phyloP scores from a whole-genome alignment of 2,329 filamentous ascomycete species.

The Paramyrothecium sp. region DNA sequence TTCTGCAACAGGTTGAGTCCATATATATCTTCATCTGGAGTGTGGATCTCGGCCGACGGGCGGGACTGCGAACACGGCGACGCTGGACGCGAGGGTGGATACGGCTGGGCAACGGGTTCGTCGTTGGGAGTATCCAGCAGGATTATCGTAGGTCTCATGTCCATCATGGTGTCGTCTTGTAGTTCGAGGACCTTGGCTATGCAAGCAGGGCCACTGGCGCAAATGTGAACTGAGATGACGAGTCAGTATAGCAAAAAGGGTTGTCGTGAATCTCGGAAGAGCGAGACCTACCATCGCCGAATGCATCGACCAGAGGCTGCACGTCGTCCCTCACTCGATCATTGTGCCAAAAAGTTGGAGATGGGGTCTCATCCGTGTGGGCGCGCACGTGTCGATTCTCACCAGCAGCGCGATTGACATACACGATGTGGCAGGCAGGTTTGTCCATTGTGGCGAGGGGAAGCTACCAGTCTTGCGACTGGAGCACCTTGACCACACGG shows the following conservation, averaged over 20 bases:
- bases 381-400: slow-evolving; percentile 42
- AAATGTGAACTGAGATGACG: slow-evolving; percentile 48
- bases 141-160: slow-evolving; percentile 55
- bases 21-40: slow-evolving; percentile 49
- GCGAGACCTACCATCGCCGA: slow-evolving; percentile 47
- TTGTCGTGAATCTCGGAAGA: too few relatives aligned
- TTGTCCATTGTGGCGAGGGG: slow-evolving; percentile 55
- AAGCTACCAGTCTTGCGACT: slow-evolving; percentile 61
- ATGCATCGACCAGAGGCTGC: slow-evolving; percentile 49
- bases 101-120: slow-evolving; percentile 38
- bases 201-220: slow-evolving; percentile 51
- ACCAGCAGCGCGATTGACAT: slow-evolving; percentile 54
- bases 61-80: slow-evolving; percentile 41
- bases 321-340: slow-evolving; percentile 45
- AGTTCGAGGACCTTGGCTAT: slow-evolving; percentile 52
- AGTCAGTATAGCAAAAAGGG: slow-evolving; percentile 21
- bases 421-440: slow-evolving; percentile 57
- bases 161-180: slow-evolving; percentile 49
- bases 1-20: slow-evolving; percentile 54
- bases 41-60: slow-evolving; percentile 37
- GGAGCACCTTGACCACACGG: slow-evolving; percentile 53
- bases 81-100: slow-evolving; percentile 33
- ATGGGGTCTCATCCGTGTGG: slow-evolving; percentile 15
- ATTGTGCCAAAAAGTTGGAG: slow-evolving; percentile 25
- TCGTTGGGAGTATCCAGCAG: slow-evolving; percentile 56